Base-by-base conservation (phyloP, 148 eudicot genomes). In the Hydrangea macrophylla region DNA sequence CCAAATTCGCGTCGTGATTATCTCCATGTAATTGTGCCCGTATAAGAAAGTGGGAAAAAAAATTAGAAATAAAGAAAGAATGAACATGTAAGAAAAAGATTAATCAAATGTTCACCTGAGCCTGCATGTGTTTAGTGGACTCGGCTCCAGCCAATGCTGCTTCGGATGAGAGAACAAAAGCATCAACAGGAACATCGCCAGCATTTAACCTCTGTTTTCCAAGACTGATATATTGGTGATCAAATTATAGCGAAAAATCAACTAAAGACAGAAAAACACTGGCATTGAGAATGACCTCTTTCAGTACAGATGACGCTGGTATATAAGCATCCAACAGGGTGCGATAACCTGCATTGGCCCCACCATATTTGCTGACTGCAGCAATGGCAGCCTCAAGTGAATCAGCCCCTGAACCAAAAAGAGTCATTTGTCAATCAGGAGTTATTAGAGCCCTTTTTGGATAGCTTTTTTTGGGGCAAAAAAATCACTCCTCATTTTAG, bases 291-390 rank as follows among this genome's bases (percentile, higher is more conserved):
- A 42, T 68, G 55, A 90, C 98, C 96, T 90, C 89, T 78, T 82
- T 81, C 58, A 93, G 89, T 74, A 81, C 84, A 70, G 82, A 70
- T 22, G 82, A 76, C 24, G 96, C 98, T 62, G 98, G 98, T 73
- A 93, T 86, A 63, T 90, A 92, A 66, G 98, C 98, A 79, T 93
- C 98, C 70, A 93, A 76, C 75, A 93, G 50, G 59, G 98, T 93
- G 63, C 98, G 96, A 76, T 88, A 90, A 27, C 98, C 98, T 7
- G 85, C 90, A 50, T 73, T 81, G 44, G 98, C 98, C 69, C 98
- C 98, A 33, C 98, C 98, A 75, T 93, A 93, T 75, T 80, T 86
- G 73, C 89, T 93, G 61, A 93, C 86, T 45, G 97, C 92, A 76
- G 76, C 85, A 65, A 90, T 85, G 31, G 89, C 96, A 80, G 88